Conservation (phyloP, 345 rosid species). For the Hypericum androsaemum region DNA sequence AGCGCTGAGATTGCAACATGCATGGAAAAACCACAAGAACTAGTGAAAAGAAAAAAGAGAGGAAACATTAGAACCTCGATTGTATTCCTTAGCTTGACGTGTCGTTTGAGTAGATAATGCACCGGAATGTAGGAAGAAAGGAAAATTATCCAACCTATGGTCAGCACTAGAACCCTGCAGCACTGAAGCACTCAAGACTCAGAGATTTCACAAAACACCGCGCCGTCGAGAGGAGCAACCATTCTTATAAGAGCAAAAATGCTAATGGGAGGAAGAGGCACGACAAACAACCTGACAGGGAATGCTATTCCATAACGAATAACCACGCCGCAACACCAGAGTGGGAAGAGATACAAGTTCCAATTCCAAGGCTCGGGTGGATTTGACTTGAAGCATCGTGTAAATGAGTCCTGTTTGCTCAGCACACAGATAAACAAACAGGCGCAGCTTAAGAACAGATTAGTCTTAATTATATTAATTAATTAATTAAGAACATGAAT, state of each 20-base stretch:
- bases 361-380: conserved; percentile 96
- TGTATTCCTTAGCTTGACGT: conserved; percentile 68
- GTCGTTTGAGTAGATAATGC: conserved; percentile 64
- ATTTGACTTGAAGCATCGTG: conserved; percentile 91
- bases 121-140: conserved; percentile 73
- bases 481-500: neutral
- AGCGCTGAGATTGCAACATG: too few relatives aligned
- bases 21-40: too few relatives aligned
- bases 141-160: conserved; percentile 86
- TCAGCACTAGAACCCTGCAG: conserved; percentile 64
- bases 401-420: conserved; percentile 64
- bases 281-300: conserved; percentile 54
- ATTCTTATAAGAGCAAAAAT: too few relatives aligned
- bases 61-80: conserved; percentile 47
- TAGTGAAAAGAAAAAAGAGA: conserved; percentile 6
- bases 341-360: conserved; percentile 84
- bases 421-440: conserved; percentile 2
- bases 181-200: conserved; percentile 6
- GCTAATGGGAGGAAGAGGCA: neutral
- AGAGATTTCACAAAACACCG: neutral
- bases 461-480: neutral
- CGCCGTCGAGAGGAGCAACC: neutral
- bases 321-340: conserved; percentile 84
- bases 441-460: neutral
- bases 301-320: conserved; percentile 74